A percentile compares a stretch with the other conserved stretches of the same genome.
Evolutionary conservation across 2,329 filamentous ascomycete genomes (phyloP).

Genomic region (Cadophora sp.): DNA sequence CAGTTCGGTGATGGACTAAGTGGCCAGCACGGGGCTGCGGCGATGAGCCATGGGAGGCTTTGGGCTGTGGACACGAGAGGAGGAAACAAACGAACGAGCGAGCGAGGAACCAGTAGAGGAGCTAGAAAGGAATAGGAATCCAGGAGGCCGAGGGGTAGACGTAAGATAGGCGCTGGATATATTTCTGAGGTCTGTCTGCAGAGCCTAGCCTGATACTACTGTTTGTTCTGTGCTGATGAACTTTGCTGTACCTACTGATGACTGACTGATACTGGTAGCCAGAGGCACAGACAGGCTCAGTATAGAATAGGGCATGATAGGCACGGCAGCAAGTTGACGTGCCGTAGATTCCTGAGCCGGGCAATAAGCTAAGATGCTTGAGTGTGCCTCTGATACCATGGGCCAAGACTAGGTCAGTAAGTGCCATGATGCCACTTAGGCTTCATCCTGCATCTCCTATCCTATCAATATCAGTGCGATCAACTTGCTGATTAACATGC

Average conservation of each 20-base stretch:
- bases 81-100: background rate
- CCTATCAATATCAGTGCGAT: background rate
- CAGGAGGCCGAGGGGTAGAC: background rate
- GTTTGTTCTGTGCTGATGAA: background rate
- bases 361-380: constrained; percentile 6
- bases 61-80: constrained; percentile 3
- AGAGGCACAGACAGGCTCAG: background rate
- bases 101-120: background rate
- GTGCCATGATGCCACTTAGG: background rate
- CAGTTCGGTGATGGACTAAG: constrained; percentile 2
- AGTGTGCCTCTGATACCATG: background rate
- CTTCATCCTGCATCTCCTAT: background rate
- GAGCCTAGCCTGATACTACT: constrained; percentile 5
- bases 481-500: background rate
- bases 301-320: background rate
- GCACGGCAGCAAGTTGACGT: background rate
- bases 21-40: constrained; percentile 12
- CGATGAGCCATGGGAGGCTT: background rate
- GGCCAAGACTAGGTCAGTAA: no score
- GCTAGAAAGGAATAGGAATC: background rate
- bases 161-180: background rate
- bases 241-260: background rate
- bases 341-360: background rate
- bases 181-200: background rate
- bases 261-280: background rate